phyloP scores from a whole-genome alignment of 495 filamentous ascomycete genomes.

The Xylaria bambusicola region DNA sequence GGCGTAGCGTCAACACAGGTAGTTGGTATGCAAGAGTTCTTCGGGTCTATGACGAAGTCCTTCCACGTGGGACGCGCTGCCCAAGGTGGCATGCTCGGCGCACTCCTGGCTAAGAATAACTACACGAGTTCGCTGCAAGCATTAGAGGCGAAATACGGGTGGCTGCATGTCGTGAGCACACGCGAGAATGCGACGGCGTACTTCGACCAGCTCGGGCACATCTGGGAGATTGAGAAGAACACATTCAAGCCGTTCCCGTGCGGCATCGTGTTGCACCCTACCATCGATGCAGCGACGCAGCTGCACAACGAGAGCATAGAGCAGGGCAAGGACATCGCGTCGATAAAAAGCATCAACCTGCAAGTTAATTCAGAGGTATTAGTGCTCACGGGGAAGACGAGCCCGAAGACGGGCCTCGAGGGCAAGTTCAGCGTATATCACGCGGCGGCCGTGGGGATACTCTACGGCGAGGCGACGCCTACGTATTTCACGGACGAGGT shows the following conservation, averaged over 20 bases:
- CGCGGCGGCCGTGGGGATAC: constrained; percentile 49
- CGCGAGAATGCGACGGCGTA: constrained; percentile 36
- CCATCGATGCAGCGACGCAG: constrained; percentile 54
- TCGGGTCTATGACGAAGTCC: constrained; percentile 57
- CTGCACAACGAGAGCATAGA: constrained; percentile 40
- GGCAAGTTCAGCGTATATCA: constrained; percentile 59
- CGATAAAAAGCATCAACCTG: constrained; percentile 35
- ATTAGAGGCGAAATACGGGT: constrained; percentile 56
- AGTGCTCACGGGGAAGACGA: constrained; percentile 54
- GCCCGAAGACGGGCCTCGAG: constrained; percentile 52
- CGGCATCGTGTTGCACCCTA: constrained; percentile 59
- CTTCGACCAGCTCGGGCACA: constrained; percentile 34
- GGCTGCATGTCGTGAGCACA: constrained; percentile 53
- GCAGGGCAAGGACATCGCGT: constrained; percentile 28
- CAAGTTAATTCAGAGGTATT: constrained; percentile 55
- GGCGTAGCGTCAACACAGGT: constrained; percentile 56
- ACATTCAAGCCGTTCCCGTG: constrained; percentile 60
- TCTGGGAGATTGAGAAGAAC: constrained; percentile 56
- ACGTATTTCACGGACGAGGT: constrained; percentile 51
- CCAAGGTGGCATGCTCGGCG: constrained; percentile 54
- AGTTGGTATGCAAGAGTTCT: constrained; percentile 54
- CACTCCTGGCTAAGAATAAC: constrained; percentile 47
- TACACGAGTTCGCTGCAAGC: constrained; percentile 50
- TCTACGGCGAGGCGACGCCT: constrained; percentile 54
- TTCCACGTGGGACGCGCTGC: constrained; percentile 57